Evolutionary conservation across 805 yeast species (phyloP).

Genomic region (Yarrowia keelungensis): DNA sequence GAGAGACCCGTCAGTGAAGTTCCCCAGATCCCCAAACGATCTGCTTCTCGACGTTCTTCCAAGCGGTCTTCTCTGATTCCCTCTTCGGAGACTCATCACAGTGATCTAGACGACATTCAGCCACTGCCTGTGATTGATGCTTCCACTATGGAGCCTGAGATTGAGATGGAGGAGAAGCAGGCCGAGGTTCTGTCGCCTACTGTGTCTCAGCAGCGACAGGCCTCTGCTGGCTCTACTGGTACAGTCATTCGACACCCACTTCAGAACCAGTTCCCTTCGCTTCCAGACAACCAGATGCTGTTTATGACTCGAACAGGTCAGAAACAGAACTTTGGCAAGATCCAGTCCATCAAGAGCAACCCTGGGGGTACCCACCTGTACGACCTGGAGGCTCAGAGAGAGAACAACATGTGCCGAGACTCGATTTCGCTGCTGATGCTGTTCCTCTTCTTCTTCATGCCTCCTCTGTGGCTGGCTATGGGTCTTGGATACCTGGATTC

Average conservation of each 20-base stretch:
- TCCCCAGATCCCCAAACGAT: conserved; percentile 17
- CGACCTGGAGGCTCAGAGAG: conserved; percentile 31
- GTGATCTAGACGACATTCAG: background rate
- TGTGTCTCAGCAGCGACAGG: conserved; percentile 8
- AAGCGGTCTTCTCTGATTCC: conserved; percentile 11
- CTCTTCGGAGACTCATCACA: background rate
- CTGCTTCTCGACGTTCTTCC: conserved; percentile 16
- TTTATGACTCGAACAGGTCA: conserved; percentile 30
- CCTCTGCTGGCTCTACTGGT: conserved; percentile 20
- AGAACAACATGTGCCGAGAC: conserved; percentile 21
- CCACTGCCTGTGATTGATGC: conserved; percentile 15
- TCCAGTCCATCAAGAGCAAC: background rate
- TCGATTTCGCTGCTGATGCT: conserved; percentile 29
- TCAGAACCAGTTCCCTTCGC: conserved; percentile 36
- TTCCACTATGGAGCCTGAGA: background rate
- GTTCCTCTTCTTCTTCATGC: conserved; percentile 45
- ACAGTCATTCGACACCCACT: conserved; percentile 35
- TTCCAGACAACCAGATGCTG: conserved; percentile 34
- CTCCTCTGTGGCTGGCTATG: conserved; percentile 53
- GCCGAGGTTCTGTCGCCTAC: conserved; percentile 1
- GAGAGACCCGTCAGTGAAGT: conserved; percentile 1
- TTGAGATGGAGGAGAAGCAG: background rate
- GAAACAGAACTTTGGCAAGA: conserved; percentile 30
- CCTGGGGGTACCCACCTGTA: conserved; percentile 33
- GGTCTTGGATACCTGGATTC: conserved; percentile 51